A percentile compares a stretch with the other conserved stretches of the same genome.
Conservation (phyloP, 345 rosid species). For the Citrus medica region DNA sequence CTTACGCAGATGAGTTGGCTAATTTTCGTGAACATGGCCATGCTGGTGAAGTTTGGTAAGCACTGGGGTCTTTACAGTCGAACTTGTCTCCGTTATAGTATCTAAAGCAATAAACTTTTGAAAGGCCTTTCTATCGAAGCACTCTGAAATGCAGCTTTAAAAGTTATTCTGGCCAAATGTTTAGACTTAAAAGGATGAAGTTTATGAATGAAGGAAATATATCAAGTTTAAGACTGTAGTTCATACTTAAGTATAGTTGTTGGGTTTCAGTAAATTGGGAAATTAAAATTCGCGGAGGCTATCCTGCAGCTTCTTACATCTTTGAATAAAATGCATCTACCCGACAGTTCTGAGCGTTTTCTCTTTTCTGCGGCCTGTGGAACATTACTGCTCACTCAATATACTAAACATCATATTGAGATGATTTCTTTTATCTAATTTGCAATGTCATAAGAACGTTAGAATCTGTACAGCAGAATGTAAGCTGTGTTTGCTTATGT, state of each 20-base stretch:
- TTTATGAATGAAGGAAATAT: background rate
- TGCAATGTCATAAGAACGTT: background rate
- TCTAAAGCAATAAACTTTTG: background rate
- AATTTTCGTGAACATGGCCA: slow-evolving; percentile 93
- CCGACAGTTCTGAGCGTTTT: background rate
- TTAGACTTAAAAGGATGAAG: background rate
- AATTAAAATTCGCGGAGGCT: background rate
- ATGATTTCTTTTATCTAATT: background rate
- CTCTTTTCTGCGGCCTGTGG: too few relatives aligned
- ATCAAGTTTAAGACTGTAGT: background rate
- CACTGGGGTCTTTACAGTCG: background rate
- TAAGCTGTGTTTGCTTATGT: background rate
- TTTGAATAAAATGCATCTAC: background rate
- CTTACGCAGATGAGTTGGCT: slow-evolving; percentile 84
- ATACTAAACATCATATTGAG: background rate
- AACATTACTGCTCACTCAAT: background rate
- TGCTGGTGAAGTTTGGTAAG: slow-evolving; percentile 91
- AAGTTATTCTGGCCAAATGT: background rate
- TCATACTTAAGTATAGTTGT: background rate
- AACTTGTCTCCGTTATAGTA: background rate
- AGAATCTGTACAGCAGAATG: background rate
- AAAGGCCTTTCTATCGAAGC: too few relatives aligned
- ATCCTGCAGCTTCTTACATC: too few relatives aligned
- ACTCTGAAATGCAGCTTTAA: background rate
- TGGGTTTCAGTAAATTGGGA: background rate